Evolutionary conservation across 202 grass and related monocot genomes (phyloP), one percentile per base, ranked within the genome.

Genomic region (Carex arenaria): DNA sequence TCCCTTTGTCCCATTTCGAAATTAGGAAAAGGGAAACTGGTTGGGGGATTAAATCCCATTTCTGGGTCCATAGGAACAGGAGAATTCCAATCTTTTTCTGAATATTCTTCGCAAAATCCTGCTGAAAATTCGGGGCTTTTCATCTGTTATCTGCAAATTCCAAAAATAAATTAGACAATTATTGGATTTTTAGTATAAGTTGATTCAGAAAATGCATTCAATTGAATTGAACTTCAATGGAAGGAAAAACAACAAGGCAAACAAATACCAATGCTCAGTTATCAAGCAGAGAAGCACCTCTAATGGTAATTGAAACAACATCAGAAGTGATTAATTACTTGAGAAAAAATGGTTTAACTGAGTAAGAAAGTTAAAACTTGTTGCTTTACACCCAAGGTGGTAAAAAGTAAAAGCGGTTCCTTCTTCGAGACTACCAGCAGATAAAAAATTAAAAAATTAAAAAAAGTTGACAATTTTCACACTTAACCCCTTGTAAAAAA

Each of bases 61-160:
- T 85, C 87, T 80, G 87, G 86, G 74, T 90, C 83, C 86, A 92
- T 87, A 61, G 90, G 10, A 59, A 15, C 62, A 52, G 85, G 72
- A 87, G 86, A 83, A 62, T 83, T 74, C 90, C 90, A 92, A 30
- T 89, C 86, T 60, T 64, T 89, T 75, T 88, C 86, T 5, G 80
- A 75, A 55, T 86, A 88, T 57, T 90, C 88, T 84, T 83, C 89
- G 38, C 65, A 23, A 64, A 88, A 80, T 43, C 79, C 85, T 81
- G 84, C 65, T 80, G 61, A 49, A 67, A 82, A 82, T 11, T 19
- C 45, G 0, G 80, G 0, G 10, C 62, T 82, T 69, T 82, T 82
- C 80, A 82, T 82, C 64, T 69, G 30, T 82, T 82, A 53, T 66
- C 80, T 82, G 43, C 45, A 53, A 34, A 47, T 14, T 17, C 6